These are phyloP conservation scores for Zarea fungicola DNA, from an alignment of 2,329 filamentous ascomycete genomes.

Conservation along the genomic window DNA sequence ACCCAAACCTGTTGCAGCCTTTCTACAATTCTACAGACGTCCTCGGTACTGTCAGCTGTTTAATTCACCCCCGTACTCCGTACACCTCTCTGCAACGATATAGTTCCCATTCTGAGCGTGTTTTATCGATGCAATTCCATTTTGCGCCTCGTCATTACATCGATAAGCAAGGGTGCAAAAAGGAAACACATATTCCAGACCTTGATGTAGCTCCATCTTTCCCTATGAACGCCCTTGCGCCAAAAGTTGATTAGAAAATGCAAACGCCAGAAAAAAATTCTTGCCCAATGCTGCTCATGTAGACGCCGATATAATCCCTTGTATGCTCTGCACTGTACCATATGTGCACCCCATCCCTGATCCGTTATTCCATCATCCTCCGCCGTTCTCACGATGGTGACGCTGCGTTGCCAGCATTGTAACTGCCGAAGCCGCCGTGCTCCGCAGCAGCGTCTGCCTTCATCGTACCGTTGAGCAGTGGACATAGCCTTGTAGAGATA, in stretches of 20 bases:
- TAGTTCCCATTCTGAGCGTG: no score
- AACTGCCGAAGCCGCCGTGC: slow-evolving; percentile 55
- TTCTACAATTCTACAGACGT: no score
- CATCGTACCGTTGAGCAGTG: slow-evolving; percentile 78
- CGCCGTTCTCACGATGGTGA: slow-evolving; percentile 2
- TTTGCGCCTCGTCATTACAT: no score
- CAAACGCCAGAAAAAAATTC: not conserved
- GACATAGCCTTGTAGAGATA: slow-evolving; percentile 60
- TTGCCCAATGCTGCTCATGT: not conserved
- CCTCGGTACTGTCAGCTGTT: no score
- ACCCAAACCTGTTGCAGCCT: no score
- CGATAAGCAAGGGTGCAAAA: no score
- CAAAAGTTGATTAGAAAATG: not conserved
- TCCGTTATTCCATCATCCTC: not conserved
- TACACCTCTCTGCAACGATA: no score
- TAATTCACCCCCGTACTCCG: no score
- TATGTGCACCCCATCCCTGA: not conserved
- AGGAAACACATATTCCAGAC: not conserved
- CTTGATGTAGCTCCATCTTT: not conserved
- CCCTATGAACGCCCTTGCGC: not conserved
- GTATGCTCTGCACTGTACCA: no score
- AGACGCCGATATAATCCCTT: not conserved
- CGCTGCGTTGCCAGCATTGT: slow-evolving; percentile 29
- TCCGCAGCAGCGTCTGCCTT: slow-evolving; percentile 53
- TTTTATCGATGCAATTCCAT: no score